Conservation (phyloP, 192 early-diverging fungal species). For the Funneliformis mosseae region DNA sequence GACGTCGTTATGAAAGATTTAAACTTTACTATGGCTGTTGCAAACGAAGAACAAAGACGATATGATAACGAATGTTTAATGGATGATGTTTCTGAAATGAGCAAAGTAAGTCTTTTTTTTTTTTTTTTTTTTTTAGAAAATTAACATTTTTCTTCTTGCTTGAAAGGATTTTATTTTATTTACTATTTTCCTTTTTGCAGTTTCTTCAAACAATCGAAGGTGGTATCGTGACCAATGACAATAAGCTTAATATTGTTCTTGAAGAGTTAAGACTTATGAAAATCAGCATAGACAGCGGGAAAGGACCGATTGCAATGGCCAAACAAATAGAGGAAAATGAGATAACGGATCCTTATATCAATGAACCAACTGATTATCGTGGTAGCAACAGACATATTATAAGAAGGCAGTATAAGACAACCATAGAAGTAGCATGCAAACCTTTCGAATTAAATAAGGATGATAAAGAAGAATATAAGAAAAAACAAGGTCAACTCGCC, state of each 20-base stretch:
- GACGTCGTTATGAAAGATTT: neutral
- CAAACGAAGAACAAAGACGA: neutral
- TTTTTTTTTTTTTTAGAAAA: neutral
- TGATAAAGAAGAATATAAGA: neutral
- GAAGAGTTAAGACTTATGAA: neutral
- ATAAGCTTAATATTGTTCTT: neutral
- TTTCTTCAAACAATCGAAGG: neutral
- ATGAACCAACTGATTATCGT: neutral
- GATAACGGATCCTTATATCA: neutral
- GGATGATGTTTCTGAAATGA: neutral
- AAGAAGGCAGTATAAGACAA: neutral
- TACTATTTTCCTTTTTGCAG: neutral
- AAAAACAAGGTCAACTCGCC: neutral
- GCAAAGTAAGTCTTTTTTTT: neutral
- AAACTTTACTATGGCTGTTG: neutral
- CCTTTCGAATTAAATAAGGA: neutral
- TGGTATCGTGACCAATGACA: neutral
- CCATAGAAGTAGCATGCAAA: neutral
- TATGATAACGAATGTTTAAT: neutral
- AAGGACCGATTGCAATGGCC: neutral
- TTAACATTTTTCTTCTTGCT: too few species aligned
- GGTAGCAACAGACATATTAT: neutral
- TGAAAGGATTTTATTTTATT: too few species aligned
- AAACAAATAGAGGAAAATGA: neutral
- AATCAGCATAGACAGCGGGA: neutral